Evolutionary conservation across 129 eudicot species (phyloP).

Genomic region (Erigeron canadensis): DNA sequence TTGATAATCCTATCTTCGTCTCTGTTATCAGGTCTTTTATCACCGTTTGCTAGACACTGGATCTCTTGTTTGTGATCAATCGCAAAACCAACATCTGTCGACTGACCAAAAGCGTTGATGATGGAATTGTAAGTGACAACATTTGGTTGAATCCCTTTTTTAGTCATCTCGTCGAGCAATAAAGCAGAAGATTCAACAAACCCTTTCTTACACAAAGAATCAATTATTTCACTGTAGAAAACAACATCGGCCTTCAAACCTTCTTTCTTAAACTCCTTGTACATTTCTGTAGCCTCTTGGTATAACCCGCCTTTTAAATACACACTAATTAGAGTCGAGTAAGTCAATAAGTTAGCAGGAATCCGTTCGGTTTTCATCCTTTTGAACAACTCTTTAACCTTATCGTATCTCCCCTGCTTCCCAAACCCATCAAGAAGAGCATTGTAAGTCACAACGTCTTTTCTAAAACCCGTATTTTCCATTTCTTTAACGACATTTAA

Average conservation of each 20-base stretch:
- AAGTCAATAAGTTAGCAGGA: slow-evolving; percentile 73
- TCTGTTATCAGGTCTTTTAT: slow-evolving; percentile 23
- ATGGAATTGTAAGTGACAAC: slow-evolving; percentile 97
- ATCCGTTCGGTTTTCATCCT: slow-evolving; percentile 75
- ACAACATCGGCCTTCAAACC: slow-evolving; percentile 96
- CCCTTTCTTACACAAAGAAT: slow-evolving; percentile 92
- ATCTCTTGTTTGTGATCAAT: slow-evolving; percentile 25
- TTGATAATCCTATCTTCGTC: slow-evolving; percentile 62
- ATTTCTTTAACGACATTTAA: slow-evolving; percentile 74
- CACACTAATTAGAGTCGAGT: slow-evolving; percentile 81
- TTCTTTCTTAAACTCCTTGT: slow-evolving; percentile 66
- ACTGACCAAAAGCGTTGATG: slow-evolving; percentile 89
- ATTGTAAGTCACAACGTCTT: slow-evolving; percentile 93
- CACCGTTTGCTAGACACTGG: slow-evolving; percentile 40
- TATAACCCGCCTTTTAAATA: slow-evolving; percentile 77
- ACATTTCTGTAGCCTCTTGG: slow-evolving; percentile 70
- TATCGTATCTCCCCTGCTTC: slow-evolving; percentile 83
- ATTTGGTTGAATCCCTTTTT: slow-evolving; percentile 86
- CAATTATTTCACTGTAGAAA: slow-evolving; percentile 87
- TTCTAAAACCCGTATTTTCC: slow-evolving; percentile 81
- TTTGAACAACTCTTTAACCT: slow-evolving; percentile 67
- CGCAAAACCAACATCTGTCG: slow-evolving; percentile 34
- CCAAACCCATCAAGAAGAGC: slow-evolving; percentile 90
- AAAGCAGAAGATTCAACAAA: slow-evolving; percentile 76
- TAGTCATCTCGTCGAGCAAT: slow-evolving; percentile 89